A percentile compares a stretch with the other conserved stretches of the same genome.
Evolutionary conservation across 768 basidiomycete genomes (phyloP).

Genomic region (Scleroderma citrinum): DNA sequence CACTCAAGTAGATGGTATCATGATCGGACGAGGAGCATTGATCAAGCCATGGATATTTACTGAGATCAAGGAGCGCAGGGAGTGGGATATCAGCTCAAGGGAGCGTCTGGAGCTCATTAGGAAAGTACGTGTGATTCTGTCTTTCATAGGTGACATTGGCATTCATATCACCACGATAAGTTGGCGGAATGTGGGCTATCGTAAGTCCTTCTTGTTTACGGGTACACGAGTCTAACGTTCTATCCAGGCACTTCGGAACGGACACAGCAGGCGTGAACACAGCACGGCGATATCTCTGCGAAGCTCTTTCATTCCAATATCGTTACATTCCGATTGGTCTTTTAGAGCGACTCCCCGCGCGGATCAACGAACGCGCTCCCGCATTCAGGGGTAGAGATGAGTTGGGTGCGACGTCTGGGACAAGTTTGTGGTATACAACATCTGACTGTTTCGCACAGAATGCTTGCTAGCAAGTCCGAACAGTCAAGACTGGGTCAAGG

Average conservation of each 20-base stretch:
- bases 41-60: conserved; percentile 98
- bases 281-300: conserved; percentile 89
- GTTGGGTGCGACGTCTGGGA: conserved; percentile 57
- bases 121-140: conserved; percentile 42
- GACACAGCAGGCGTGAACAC: conserved; percentile 89
- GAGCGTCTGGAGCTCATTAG: conserved; percentile 78
- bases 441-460: conserved; percentile 40
- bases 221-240: neutral
- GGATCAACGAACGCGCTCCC: conserved; percentile 88
- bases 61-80: conserved; percentile 85
- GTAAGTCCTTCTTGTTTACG: conserved; percentile 32
- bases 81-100: conserved; percentile 88
- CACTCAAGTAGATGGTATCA: conserved; percentile 90
- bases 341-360: conserved; percentile 71
- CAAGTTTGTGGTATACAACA: neutral
- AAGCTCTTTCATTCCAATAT: conserved; percentile 93
- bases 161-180: conserved; percentile 32
- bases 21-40: conserved; percentile 91
- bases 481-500: conserved; percentile 84
- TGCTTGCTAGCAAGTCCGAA: conserved; percentile 76
- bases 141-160: neutral
- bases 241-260: conserved; percentile 73
- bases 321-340: conserved; percentile 94
- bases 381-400: conserved; percentile 85
- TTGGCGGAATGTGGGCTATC: conserved; percentile 83